Evolutionary conservation across 371 early-diverging fungal species (phyloP), one percentile per base, ranked within the genome.

Genomic region (Mortierella sp.): DNA sequence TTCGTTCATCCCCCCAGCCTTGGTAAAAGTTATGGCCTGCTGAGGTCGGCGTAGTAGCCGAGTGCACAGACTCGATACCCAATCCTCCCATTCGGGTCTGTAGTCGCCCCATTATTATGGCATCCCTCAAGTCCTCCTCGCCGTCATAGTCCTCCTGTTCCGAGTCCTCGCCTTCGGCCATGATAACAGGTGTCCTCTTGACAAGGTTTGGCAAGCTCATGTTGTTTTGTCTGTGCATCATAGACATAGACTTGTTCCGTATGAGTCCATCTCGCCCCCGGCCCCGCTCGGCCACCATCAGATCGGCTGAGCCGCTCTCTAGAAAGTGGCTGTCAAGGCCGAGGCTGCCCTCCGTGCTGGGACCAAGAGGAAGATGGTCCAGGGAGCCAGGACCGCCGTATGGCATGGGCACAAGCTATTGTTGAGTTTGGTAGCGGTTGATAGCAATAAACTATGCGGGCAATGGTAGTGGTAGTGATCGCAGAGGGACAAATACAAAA

Each of bases 321-420:
- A 70, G 16, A 45, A 70, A 67, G 19, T 70, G 70, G 23, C 29
- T 45, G 26, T 67, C 76, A 21, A 76, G 62, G 16, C 72, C 71
- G 26, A 71, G 57, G 61, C 72, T 76, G 21, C 76, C 76, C 57
- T 59, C 45, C 18, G 72, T 71, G 62, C 76, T 67, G 28, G 76
- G 72, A 46, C 76, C 71, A 51, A 76, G 19, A 15, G 72, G 76
- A 28, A 76, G 76, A 16, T 51, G 58, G 16, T 71, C 72, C 53
- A 76, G 26, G 23, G 76, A 64, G 37, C 37, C 37, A 37, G 37
- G 37, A 45, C 68, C 64, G 52, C 53, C 67, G 56, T 56, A 67
- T 6, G 68, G 65, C 74, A 68, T 73, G 52, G 37, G 37, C 37
- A 37, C 37, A 37, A 37, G 37, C 18, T 63, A 30, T 60, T 47